Conservation (phyloP, 495 filamentous ascomycete genomes). For the Hyaloscypha bicolor region DNA sequence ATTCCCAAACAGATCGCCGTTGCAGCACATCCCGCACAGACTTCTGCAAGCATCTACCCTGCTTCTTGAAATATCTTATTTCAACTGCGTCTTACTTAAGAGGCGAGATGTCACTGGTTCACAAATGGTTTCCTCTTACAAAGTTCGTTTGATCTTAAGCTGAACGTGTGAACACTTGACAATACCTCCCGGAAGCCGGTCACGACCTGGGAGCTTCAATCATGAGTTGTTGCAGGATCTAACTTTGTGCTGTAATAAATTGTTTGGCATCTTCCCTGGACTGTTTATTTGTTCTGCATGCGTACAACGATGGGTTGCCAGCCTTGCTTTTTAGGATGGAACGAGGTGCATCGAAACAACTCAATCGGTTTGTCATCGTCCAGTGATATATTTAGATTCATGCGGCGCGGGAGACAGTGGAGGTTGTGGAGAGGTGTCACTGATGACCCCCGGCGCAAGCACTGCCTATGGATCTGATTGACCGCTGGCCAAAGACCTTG, state of each 20-base stretch:
- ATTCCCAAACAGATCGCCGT: constrained; percentile 15
- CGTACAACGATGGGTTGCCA: too few species aligned
- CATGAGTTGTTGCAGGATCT: constrained; percentile 6
- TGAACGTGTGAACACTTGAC: not conserved
- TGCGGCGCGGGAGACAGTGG: not conserved
- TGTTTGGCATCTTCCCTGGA: not conserved
- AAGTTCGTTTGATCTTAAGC: constrained; percentile 8
- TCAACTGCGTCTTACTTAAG: not conserved
- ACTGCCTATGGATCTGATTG: not conserved
- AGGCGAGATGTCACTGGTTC: not conserved
- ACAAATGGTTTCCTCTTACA: not conserved
- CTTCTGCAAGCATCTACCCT: not conserved
- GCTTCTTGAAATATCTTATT: not conserved
- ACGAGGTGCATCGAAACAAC: too few species aligned
- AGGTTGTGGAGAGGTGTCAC: constrained; percentile 3
- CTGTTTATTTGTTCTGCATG: too few species aligned
- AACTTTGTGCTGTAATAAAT: not conserved
- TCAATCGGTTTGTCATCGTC: not conserved
- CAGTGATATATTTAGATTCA: not conserved
- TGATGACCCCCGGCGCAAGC: not conserved
- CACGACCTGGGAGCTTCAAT: not conserved
- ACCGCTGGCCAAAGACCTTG: not conserved
- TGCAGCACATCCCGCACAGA: constrained; percentile 22
- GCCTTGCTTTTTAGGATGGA: too few species aligned
- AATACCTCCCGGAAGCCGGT: not conserved